phyloP scores from a whole-genome alignment of 352 stramenopile species.

The Phytophthora pistaciae region DNA sequence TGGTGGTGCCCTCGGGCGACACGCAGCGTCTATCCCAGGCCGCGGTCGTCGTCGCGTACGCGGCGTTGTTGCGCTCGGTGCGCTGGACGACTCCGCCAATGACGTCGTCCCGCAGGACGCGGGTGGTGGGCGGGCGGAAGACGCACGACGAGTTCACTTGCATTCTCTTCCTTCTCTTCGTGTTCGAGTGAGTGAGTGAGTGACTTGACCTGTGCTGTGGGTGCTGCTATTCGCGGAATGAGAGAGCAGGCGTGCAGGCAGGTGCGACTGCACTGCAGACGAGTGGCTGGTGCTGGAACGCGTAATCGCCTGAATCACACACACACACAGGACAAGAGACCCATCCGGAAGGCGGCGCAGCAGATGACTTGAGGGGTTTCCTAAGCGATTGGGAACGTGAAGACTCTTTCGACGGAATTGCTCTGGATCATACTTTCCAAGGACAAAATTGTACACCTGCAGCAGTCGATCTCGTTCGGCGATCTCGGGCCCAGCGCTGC shows the following conservation, averaged over 20 bases:
- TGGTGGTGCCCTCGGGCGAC: neutral
- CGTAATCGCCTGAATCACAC: neutral
- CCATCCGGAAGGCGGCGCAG: neutral
- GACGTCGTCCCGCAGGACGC: neutral
- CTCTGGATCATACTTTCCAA: neutral
- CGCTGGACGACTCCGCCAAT: neutral
- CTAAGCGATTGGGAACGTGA: neutral
- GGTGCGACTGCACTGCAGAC: neutral
- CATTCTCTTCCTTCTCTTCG: neutral
- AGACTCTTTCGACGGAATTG: neutral
- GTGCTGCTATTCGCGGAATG: constrained; percentile 3
- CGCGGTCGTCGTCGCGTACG: neutral
- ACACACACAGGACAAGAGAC: neutral
- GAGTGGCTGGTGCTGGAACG: neutral
- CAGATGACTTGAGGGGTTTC: constrained; percentile 2
- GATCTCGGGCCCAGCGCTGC: neutral
- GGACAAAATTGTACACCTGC: no score
- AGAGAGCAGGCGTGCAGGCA: neutral
- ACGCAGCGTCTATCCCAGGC: neutral
- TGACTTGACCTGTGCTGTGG: neutral
- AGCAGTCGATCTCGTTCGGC: no score
- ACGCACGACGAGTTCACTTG: neutral
- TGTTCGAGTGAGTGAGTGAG: neutral
- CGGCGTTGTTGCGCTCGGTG: neutral
- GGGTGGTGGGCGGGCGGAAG: neutral